Evolutionary conservation across 2,329 filamentous ascomycete species (phyloP).

Genomic region (Hortaea sp.): DNA sequence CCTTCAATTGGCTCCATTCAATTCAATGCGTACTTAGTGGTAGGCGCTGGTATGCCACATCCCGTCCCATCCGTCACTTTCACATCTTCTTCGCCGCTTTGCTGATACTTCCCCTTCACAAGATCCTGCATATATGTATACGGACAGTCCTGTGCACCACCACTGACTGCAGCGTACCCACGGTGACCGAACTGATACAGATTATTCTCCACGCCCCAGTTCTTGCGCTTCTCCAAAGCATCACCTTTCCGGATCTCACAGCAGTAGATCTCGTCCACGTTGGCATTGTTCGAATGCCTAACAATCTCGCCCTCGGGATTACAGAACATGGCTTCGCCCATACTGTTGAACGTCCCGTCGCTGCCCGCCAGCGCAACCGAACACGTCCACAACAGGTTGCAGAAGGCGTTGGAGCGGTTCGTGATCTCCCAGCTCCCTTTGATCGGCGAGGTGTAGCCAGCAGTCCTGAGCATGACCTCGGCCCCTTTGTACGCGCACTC

Average conservation of each 20-base stretch:
- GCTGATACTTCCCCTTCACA: conserved; percentile 14
- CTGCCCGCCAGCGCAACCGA: conserved; percentile 18
- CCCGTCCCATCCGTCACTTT: conserved; percentile 14
- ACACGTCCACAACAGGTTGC: conserved; percentile 18
- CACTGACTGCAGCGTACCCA: conserved; percentile 15
- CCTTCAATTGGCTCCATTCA: background rate
- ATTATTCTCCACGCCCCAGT: conserved; percentile 20
- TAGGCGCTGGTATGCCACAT: conserved; percentile 13
- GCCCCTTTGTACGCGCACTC: conserved; percentile 19
- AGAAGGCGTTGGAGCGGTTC: conserved; percentile 17
- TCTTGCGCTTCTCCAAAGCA: conserved; percentile 10
- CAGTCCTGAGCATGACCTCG: conserved; percentile 18
- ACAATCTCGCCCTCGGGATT: conserved; percentile 16
- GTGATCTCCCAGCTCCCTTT: conserved; percentile 18
- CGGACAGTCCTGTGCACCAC: conserved; percentile 18
- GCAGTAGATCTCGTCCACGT: conserved; percentile 17
- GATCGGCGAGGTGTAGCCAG: conserved; percentile 18
- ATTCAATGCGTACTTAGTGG: conserved; percentile 8
- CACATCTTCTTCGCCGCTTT: conserved; percentile 14
- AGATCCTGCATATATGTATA: conserved; percentile 19
- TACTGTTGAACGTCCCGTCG: conserved; percentile 17
- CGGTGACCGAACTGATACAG: conserved; percentile 18
- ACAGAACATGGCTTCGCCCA: conserved; percentile 20
- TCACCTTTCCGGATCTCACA: conserved; percentile 18
- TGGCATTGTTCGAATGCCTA: conserved; percentile 8